Base-by-base conservation (phyloP, 208 protist species). In the Trypanosomatidae sp. region DNA sequence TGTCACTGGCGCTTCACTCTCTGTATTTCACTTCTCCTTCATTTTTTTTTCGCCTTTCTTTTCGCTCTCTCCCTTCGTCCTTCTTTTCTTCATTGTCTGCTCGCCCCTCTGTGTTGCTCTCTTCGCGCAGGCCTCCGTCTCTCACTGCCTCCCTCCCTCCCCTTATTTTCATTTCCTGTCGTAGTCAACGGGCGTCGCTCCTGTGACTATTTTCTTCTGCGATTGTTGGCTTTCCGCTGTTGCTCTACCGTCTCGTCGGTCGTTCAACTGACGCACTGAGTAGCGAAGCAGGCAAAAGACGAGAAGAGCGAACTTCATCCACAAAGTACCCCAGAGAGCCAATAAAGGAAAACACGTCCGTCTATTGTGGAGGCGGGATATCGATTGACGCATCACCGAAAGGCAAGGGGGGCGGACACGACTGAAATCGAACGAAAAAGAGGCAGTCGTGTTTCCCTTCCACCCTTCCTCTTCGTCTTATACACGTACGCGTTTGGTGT, bases 211-310 rank as follows among this genome's bases (percentile, higher is more conserved):
- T 39, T 39, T 39, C 53, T 25, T 59, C n/a, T 22, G 22, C 25
- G 22, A 22, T 59, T 59, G 53, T 25, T 25, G 53, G 4, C 53
- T 71, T 71, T 71, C 50, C 17, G 17, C 39, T 77, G 39, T 67
- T 72, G 43, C 43, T 64, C 22, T 64, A 69, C 19, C 46, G 17
- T 55, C 19, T 69, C 47, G 33, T 39, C 3, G 36, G 36, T 39
- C 36, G 36, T 39, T 39, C 1, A 39, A 39, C 36, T 39, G 36
- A 39, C 36, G 36, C 36, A 39, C 36, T 39, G 36, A 6, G 36
- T 39, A 39, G 36, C 36, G 36, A 39, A 59, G 56, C 25, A 66
- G 12, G 25, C 25, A 47, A 60, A 71, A 69, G 62, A 30, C 13
- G 66, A 50, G 58, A 49, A 10, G 66, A 66, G 19, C 10, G 53